These are phyloP conservation scores for Groenewaldozyma tartarivorans DNA, from an alignment of 805 yeast genomes.

Conservation along the genomic window DNA sequence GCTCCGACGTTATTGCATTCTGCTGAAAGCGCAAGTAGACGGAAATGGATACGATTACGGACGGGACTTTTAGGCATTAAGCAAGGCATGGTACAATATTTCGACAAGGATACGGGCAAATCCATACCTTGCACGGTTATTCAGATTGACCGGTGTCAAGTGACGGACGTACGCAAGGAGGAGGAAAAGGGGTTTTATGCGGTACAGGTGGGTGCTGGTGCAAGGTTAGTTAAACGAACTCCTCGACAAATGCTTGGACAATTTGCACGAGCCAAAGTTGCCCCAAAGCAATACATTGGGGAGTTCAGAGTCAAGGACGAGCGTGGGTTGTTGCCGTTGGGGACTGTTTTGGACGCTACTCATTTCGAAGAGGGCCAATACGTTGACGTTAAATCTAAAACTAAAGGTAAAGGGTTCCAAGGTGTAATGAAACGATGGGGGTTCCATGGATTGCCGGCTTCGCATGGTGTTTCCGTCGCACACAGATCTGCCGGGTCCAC, in stretches of 20 bases:
- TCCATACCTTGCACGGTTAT: conserved; percentile 78
- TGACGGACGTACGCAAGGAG: conserved; percentile 57
- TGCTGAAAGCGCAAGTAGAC: conserved; percentile 54
- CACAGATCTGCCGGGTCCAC: conserved; percentile 97
- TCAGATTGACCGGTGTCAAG: conserved; percentile 84
- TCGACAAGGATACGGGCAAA: conserved; percentile 53
- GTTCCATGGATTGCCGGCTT: conserved; percentile 78
- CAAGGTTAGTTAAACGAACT: conserved; percentile 51
- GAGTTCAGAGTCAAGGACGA: conserved; percentile 74
- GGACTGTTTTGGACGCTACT: conserved; percentile 72
- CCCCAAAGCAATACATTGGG: conserved; percentile 66
- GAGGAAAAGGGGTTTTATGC: conserved; percentile 76
- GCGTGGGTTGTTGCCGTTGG: conserved; percentile 60
- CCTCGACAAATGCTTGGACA: conserved; percentile 63
- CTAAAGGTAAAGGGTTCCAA: conserved; percentile 93
- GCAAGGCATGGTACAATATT: conserved; percentile 85
- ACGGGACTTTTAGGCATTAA: conserved; percentile 81
- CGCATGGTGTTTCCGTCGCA: conserved; percentile 90
- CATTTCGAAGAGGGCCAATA: conserved; percentile 75
- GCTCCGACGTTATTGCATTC: conserved; percentile 54
- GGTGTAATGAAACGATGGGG: conserved; percentile 98
- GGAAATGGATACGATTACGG: conserved; percentile 66
- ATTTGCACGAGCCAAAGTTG: conserved; percentile 66
- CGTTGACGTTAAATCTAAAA: conserved; percentile 68
- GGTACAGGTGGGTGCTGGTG: conserved; percentile 79